Conservation (phyloP, 768 basidiomycete genomes). For the Lactarius hengduanensis region DNA sequence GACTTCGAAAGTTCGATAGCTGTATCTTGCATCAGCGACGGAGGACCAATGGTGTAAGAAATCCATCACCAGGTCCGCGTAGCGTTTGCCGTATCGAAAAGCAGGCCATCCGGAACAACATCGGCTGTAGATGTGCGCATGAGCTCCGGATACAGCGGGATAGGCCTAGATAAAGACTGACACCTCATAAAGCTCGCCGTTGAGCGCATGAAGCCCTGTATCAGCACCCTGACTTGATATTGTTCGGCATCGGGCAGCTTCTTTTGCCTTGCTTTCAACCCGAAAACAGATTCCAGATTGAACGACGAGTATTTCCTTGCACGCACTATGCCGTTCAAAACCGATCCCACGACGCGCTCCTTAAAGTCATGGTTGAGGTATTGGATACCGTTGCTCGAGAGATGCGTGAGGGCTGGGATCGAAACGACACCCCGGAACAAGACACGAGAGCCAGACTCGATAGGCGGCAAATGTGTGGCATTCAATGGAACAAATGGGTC, state of each 20-base stretch:
- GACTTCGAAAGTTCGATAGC: conserved; percentile 46
- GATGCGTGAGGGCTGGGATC: conserved; percentile 47
- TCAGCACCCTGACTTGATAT: conserved; percentile 4
- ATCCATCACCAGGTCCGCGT: conserved; percentile 35
- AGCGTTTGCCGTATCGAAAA: conserved; percentile 30
- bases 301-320: conserved; percentile 21
- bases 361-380: conserved; percentile 47
- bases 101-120: conserved; percentile 35
- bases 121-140: conserved; percentile 30
- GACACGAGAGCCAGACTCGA: conserved; percentile 32
- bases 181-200: conserved; percentile 44
- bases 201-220: conserved; percentile 30
- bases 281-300: background rate
- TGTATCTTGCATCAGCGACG: conserved; percentile 27
- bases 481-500: background rate
- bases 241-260: background rate
- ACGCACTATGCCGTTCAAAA: conserved; percentile 30
- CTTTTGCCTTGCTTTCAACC: conserved; percentile 12
- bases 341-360: conserved; percentile 37
- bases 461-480: background rate
- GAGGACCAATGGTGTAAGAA: background rate
- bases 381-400: conserved; percentile 46
- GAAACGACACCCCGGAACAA: conserved; percentile 53
- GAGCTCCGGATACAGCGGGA: background rate
- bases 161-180: conserved; percentile 27